Conservation (phyloP, 176 grass and related monocot species). For the Dendrocalamus sinicus region DNA sequence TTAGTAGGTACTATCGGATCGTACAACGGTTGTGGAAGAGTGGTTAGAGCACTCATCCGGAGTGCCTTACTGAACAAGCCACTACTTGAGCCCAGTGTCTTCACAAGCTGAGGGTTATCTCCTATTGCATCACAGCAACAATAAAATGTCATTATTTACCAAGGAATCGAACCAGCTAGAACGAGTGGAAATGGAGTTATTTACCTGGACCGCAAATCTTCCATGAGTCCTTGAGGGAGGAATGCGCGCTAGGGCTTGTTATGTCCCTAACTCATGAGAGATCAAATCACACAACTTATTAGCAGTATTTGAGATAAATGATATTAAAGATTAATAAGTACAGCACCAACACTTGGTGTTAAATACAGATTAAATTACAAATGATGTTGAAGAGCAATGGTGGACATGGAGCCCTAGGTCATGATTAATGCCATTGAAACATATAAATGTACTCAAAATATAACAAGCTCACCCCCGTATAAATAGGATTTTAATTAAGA, state of each 20-base stretch:
- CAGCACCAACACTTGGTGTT: no score
- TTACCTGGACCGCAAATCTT: constrained; percentile 61
- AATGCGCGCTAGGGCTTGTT: constrained; percentile 18
- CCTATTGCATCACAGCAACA: constrained; percentile 9
- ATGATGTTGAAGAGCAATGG: no score
- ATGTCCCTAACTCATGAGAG: no score
- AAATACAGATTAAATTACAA: no score
- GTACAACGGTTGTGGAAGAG: constrained; percentile 1
- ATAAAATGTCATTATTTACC: background rate
- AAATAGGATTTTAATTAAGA: no score
- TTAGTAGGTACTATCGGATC: background rate
- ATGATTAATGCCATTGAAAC: no score
- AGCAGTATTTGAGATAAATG: no score
- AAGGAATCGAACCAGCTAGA: background rate
- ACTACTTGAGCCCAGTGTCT: constrained; percentile 66
- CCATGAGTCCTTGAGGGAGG: constrained; percentile 40
- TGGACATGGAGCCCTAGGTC: no score
- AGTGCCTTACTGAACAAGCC: constrained; percentile 60
- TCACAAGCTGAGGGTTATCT: constrained; percentile 58
- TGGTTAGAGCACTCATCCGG: constrained; percentile 4
- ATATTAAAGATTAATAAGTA: no score
- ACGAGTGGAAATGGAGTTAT: background rate
- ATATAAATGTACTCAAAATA: no score
- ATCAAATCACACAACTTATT: no score
- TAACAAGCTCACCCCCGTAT: no score